Base-by-base conservation (phyloP, 1,139 yeast genomes). In the Hemisphaericaspora xylofermentans region DNA sequence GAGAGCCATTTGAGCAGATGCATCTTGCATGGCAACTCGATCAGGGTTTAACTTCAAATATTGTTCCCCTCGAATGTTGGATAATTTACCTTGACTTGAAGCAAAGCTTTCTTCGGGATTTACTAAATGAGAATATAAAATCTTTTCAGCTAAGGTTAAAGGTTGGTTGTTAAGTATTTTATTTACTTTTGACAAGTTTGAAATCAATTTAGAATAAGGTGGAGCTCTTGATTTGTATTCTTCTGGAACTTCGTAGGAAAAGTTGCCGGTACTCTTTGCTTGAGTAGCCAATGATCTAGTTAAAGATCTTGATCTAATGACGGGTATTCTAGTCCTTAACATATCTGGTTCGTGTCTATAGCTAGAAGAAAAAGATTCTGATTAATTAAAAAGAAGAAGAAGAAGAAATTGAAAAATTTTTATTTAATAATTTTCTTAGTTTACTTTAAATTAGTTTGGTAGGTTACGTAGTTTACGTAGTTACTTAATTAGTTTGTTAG, bases 21-120 rank as follows among this genome's bases (percentile, higher is more conserved):
- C 98, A 69, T 93, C 98, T 71, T 93, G 98, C 97, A 91, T 91
- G 19, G 98, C 98, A 16, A 93, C 98, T 57, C 98, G 78, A 62
- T 93, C 98, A n/a, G 98, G 98, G 59, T 83, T 78, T 54, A 93
- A 75, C 71, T 93, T 93, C 60, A 93, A 78, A 62, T 93, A 93
- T 45, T 87, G 80, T 46, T 78, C 63, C 39, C 98, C 98, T 56
- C 98, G 78, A 50, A 91, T 78, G 45, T 80, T 74, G 37, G 71
- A 58, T 8, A 79, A 66, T 44, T 71, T 63, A 18, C 80, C 78
- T 31, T 63, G 58, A 41, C 74, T 67, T 8, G 64, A 52, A 2
- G 78, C 71, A 43, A 88, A 71, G 32, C 84, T 74, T 50, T 88
- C 96, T 56, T 86, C 93, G 7, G 96, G 95, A 57, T 88, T 71